phyloP scores from a whole-genome alignment of 345 rosid genomes.

The Citropsis articulata region DNA sequence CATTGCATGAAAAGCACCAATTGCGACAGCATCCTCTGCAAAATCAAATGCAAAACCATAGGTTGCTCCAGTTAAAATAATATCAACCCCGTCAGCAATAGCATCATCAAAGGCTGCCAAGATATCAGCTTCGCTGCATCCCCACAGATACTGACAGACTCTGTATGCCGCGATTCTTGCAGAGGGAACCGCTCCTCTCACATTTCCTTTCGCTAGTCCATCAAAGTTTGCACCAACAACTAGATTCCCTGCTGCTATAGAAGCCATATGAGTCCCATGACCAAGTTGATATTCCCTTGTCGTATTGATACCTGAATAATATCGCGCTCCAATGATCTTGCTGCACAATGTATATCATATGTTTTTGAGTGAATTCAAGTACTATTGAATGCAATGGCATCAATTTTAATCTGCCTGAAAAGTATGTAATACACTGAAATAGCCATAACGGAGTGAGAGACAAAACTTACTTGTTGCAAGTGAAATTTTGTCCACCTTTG shows the following conservation, averaged over 20 bases:
- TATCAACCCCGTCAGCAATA: constrained; percentile 59
- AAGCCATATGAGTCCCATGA: background rate
- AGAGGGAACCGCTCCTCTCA: background rate
- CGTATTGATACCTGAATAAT: background rate
- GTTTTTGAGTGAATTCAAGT: background rate
- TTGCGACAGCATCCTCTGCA: constrained; percentile 20
- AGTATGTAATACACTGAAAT: background rate
- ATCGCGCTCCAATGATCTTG: constrained; percentile 14
- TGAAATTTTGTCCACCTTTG: constrained; percentile 36
- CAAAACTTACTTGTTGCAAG: constrained; percentile 46
- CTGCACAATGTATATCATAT: constrained; percentile 16
- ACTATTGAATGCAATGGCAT: too few relatives aligned
- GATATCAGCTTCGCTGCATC: background rate
- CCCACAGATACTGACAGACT: background rate
- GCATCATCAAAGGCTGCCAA: constrained; percentile 59
- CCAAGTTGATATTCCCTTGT: background rate
- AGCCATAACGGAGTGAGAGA: background rate
- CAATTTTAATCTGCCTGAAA: too few relatives aligned
- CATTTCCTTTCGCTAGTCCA: background rate
- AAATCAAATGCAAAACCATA: fast-evolving
- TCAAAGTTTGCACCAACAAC: constrained; percentile 9
- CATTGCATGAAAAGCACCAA: constrained; percentile 55
- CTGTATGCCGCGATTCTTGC: constrained; percentile 33
- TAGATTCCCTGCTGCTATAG: constrained; percentile 27
- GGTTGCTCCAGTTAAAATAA: constrained; percentile 22